These are phyloP conservation scores for Naganishia vaughanmartiniae DNA, from an alignment of 768 basidiomycete genomes.

Conservation along the genomic window DNA sequence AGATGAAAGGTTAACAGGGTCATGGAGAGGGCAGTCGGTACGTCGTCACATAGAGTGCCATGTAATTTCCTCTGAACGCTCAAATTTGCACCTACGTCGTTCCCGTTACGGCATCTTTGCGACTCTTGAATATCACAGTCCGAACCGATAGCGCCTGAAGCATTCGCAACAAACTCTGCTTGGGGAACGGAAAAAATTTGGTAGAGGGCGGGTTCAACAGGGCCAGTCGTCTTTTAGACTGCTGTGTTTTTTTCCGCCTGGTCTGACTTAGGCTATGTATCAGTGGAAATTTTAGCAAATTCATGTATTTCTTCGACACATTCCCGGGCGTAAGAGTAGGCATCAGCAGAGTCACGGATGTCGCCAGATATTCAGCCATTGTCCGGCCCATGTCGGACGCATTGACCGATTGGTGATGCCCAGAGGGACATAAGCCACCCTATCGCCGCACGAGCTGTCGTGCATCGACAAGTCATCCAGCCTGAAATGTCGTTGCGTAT, in stretches of 20 bases:
- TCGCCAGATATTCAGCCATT: background rate
- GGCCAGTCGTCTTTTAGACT: background rate
- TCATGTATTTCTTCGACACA: slow-evolving; percentile 2
- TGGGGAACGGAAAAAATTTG: slow-evolving; percentile 66
- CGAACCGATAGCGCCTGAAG: slow-evolving; percentile 65
- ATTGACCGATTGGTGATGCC: too few species aligned
- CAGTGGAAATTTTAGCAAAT: background rate
- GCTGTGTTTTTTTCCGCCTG: background rate
- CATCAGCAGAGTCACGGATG: background rate
- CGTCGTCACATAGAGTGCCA: slow-evolving; percentile 46
- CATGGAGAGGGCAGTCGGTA: slow-evolving; percentile 79
- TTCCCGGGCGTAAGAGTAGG: background rate
- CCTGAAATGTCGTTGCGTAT: too few species aligned
- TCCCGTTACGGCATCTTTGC: background rate
- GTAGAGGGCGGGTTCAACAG: slow-evolving; percentile 23
- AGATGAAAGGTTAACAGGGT: slow-evolving; percentile 82
- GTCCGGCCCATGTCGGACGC: too few species aligned
- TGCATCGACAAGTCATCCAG: too few species aligned
- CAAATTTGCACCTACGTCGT: background rate
- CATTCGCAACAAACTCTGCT: slow-evolving; percentile 68
- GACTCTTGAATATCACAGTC: slow-evolving; percentile 55
- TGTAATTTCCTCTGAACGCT: slow-evolving; percentile 19
- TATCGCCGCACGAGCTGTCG: too few species aligned
- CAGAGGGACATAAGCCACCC: too few species aligned
- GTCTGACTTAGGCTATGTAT: background rate